These are phyloP conservation scores for Phycomyces blakesleeanus DNA, from an alignment of 192 early-diverging fungal species.

Conservation along the genomic window DNA sequence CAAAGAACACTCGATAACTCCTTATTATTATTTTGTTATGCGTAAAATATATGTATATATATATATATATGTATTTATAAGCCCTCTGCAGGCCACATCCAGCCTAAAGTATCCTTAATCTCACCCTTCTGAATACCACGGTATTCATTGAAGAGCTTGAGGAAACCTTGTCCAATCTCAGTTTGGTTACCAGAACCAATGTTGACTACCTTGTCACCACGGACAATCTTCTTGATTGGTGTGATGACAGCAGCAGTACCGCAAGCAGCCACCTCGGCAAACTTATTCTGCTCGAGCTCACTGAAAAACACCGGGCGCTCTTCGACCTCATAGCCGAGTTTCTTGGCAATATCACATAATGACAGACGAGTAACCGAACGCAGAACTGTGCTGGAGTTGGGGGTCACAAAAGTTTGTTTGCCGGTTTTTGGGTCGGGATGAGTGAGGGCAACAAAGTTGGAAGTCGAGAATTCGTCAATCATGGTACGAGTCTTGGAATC, in stretches of 20 bases:
- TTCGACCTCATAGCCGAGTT: conserved; percentile 64
- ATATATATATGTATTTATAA: conserved; percentile 26
- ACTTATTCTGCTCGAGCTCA: conserved; percentile 53
- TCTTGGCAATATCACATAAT: conserved; percentile 53
- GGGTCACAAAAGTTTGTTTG: conserved; percentile 61
- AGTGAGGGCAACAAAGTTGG: conserved; percentile 71
- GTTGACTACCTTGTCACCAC: conserved; percentile 39
- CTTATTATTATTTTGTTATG: too few relatives aligned
- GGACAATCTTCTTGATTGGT: conserved; percentile 63
- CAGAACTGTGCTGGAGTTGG: conserved; percentile 56
- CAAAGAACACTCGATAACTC: too few relatives aligned
- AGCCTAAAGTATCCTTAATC: conserved; percentile 53
- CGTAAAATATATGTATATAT: too few relatives aligned
- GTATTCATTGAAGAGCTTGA: conserved; percentile 52
- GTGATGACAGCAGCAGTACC: conserved; percentile 79
- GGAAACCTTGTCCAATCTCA: conserved; percentile 51
- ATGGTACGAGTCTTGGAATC: conserved; percentile 59
- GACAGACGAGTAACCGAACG: conserved; percentile 67
- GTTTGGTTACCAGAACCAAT: conserved; percentile 44
- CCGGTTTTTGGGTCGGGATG: conserved; percentile 45
- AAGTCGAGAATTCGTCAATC: conserved; percentile 76
- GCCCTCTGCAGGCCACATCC: conserved; percentile 75
- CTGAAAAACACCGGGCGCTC: conserved; percentile 47
- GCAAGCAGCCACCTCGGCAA: conserved; percentile 66
- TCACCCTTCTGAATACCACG: conserved; percentile 67